phyloP scores from a whole-genome alignment of 192 early-diverging fungal species.

The Entomortierella lignicola region DNA sequence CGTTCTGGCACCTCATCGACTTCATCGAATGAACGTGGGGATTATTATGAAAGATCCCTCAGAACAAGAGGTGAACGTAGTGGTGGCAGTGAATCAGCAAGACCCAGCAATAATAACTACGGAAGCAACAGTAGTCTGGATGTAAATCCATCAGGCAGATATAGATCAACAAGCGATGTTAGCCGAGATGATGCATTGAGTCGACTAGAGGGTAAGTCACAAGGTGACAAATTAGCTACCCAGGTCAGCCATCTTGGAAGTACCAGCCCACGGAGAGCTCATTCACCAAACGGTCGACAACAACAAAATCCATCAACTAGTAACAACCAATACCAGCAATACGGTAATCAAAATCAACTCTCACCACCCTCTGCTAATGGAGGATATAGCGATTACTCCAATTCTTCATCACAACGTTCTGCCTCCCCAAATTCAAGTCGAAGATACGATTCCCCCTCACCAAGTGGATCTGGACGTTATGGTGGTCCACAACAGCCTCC shows the following conservation, averaged over 20 bases:
- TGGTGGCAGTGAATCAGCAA: slow-evolving; percentile 6
- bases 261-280: slow-evolving; percentile 27
- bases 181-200: slow-evolving; percentile 50
- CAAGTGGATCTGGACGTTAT: background rate
- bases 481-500: slow-evolving; percentile 3
- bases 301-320: slow-evolving; percentile 6
- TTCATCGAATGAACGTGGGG: slow-evolving; percentile 17
- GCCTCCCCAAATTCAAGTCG: slow-evolving; percentile 22
- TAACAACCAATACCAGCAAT: slow-evolving; percentile 3
- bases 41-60: slow-evolving; percentile 26
- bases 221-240: slow-evolving; percentile 25
- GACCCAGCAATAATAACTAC: slow-evolving; percentile 33
- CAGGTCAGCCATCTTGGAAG: slow-evolving; percentile 51
- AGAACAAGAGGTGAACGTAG: background rate
- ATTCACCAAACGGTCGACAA: slow-evolving; percentile 23
- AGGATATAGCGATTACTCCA: slow-evolving; percentile 8
- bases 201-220: slow-evolving; percentile 46
- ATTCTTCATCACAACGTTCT: slow-evolving; percentile 20
- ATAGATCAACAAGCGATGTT: slow-evolving; percentile 34
- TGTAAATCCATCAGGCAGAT: slow-evolving; percentile 9
- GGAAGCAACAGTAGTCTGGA: slow-evolving; percentile 3
- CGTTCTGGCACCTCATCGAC: slow-evolving; percentile 10
- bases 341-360: slow-evolving; percentile 7
- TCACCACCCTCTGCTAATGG: slow-evolving; percentile 19
- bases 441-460: slow-evolving; percentile 31